Evolutionary conservation across 192 early-diverging fungal genomes (phyloP).

Genomic region (Podila minutissima): DNA sequence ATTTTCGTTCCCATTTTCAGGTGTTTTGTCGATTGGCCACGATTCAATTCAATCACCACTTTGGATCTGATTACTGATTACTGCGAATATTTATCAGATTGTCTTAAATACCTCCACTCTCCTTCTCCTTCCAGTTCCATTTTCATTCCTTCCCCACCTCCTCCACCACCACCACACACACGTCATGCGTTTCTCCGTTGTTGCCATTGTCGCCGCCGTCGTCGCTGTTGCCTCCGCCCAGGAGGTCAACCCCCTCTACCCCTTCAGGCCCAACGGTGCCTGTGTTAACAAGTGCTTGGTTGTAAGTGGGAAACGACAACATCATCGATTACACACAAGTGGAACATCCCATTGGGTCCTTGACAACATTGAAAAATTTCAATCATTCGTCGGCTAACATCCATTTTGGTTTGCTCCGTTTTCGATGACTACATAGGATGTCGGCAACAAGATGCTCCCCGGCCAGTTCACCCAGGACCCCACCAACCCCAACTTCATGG

Average conservation of each 20-base stretch:
- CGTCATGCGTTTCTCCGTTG: constrained; percentile 47
- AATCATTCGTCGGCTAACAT: neutral
- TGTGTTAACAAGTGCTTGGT: constrained; percentile 37
- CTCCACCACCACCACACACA: neutral
- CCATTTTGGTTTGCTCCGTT: too few species aligned
- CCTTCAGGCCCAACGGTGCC: constrained; percentile 17
- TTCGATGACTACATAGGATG: constrained; percentile 12
- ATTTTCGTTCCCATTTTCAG: too few species aligned
- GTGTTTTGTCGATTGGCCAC: too few species aligned
- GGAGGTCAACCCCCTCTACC: constrained; percentile 27
- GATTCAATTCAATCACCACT: too few species aligned
- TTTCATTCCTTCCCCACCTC: neutral
- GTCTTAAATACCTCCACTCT: neutral
- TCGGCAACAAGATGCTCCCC: constrained; percentile 17
- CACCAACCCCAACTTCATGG: constrained; percentile 31
- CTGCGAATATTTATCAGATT: neutral
- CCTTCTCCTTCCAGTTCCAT: constrained; percentile 1
- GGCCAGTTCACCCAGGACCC: constrained; percentile 28
- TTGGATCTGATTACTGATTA: too few species aligned
- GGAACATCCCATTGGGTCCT: neutral
- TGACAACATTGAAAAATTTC: neutral
- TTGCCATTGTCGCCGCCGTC: constrained; percentile 19
- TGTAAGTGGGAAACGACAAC: constrained; percentile 15
- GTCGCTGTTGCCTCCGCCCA: constrained; percentile 26
- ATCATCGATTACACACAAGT: neutral